Base-by-base conservation (phyloP, 345 rosid genomes). In the Eucalyptus curtisii region DNA sequence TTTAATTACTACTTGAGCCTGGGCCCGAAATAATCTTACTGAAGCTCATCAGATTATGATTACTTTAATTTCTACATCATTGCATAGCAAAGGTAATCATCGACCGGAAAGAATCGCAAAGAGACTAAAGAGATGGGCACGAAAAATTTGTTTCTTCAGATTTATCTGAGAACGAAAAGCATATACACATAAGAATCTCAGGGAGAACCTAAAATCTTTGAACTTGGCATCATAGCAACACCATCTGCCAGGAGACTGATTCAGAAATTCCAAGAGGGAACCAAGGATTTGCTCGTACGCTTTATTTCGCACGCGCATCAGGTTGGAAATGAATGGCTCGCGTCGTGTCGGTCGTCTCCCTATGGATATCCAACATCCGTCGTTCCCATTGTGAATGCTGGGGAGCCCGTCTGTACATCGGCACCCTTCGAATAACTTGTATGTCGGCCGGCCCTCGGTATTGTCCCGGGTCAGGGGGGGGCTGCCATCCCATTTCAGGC, bases 281-380 rank as follows among this genome's bases (percentile, higher is more conserved):
- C 24, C 24, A 17, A 8, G 80, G 80, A 33, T 68, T 17, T 33
- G 80, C 20, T 33, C 1, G 24, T 31, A 3, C 6, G 24, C 80
- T 33, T 31, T 68, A 31, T 31, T 8, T 68, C 1, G 5, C 80
- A 8, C 80, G 16, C 5, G 2, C 42, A 8, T 68, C 16, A 33
- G 42, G 80, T 68, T 8, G 42, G 19, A 33, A 68, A 68, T 8
- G 42, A 17, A 33, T 3, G 45, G 2, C 24, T 71, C 3, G 1
- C 19, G 25, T 71, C 6, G 0, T 10, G 45, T 33, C 14, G 14
- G 8, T 71, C 2, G 0, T 33, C 24, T 68, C 3, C 7, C 4
- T 7, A 9, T 33, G 4, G 11, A 17, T 31, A 66, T 16, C 6
- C 3, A 66, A 2, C 40, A 4, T 31, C 10, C 3, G 7, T 31